Base-by-base conservation (phyloP, 345 rosid species). In the Citrus unshiu region DNA sequence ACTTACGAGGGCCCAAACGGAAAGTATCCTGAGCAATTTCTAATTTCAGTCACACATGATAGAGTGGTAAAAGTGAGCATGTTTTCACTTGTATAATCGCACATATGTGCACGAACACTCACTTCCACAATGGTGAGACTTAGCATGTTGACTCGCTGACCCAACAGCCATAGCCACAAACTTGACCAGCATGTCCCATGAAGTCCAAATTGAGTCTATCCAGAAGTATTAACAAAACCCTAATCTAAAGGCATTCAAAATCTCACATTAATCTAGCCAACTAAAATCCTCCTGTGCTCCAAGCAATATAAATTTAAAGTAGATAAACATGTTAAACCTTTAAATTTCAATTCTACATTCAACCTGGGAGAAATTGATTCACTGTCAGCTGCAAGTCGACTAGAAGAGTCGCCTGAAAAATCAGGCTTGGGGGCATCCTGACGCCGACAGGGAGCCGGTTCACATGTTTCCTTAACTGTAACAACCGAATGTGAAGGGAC, bases 351-450 rank as follows among this genome's bases (percentile, higher is more conserved):
- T 25, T 21, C 40, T 24, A 25, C 5, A 74, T 35, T 19, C 30
- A 67, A 84, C 87, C 89, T 84, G 5, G 83, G 81, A 49, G 87
- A 82, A 71, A 78, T 76, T 22, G 83, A 78, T 32, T 70, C 84
- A 2, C 70, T 73, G 19, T 80, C 81, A 12, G 75, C 81, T 6
- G 30, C 81, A 0, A 64, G 66, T 56, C 61, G 77, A 46, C 72
- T 74, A 9, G 77, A 43, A 54, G 30, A 63, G 70, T 80, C 80
- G 5, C 68, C 75, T 14, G 72, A 59, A 75, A 70, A 12, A 57
- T 78, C 68, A 39, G 77, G 56, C 19, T 70, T 57, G 2, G 81
- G 71, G 16, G 66, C 78, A 78, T 86, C 84, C 62, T 61, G 79
- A 63, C 21, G 78, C 29, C 67, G 27, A 76, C 21, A 68, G 2